phyloP scores from a whole-genome alignment of 2,329 filamentous ascomycete species.

The Orbilia ellipsospora region DNA sequence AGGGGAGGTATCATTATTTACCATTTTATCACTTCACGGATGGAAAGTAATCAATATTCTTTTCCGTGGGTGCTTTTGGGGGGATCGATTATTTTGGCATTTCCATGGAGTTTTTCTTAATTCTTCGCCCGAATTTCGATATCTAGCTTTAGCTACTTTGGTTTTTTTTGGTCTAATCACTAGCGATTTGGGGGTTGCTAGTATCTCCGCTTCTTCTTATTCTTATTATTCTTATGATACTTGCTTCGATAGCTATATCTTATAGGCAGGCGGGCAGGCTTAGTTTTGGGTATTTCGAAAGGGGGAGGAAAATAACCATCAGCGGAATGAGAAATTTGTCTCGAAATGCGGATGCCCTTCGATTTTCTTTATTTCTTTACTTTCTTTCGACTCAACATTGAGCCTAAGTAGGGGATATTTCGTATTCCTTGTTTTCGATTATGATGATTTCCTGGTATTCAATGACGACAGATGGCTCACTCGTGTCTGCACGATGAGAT shows the following conservation, averaged over 20 bases:
- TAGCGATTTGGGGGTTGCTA: neutral
- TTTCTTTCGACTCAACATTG: too few species aligned
- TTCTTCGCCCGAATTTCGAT: slow-evolving; percentile 2
- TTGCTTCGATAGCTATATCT: too few species aligned
- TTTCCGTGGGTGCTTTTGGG: neutral
- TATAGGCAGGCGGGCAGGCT: slow-evolving; percentile 1
- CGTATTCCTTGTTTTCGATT: too few species aligned
- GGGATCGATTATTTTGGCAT: slow-evolving; percentile 29
- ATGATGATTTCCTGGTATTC: too few species aligned
- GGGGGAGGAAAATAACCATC: slow-evolving; percentile 7
- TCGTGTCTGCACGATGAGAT: too few species aligned
- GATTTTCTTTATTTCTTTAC: too few species aligned
- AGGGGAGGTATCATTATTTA: slow-evolving; percentile 5
- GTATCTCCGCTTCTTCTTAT: neutral
- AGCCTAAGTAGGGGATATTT: too few species aligned
- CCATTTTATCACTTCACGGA: neutral
- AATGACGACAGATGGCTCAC: too few species aligned
- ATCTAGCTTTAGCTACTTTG: slow-evolving; percentile 6
- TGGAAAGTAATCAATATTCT: neutral
- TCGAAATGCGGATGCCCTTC: neutral
- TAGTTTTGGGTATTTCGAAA: slow-evolving; percentile 35
- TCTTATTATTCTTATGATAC: neutral
- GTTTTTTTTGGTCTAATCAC: neutral
- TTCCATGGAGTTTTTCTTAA: slow-evolving; percentile 48
- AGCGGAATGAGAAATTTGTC: neutral